These are phyloP conservation scores for Globisporangium spinosum DNA, from an alignment of 352 stramenopile species.

Conservation along the genomic window DNA sequence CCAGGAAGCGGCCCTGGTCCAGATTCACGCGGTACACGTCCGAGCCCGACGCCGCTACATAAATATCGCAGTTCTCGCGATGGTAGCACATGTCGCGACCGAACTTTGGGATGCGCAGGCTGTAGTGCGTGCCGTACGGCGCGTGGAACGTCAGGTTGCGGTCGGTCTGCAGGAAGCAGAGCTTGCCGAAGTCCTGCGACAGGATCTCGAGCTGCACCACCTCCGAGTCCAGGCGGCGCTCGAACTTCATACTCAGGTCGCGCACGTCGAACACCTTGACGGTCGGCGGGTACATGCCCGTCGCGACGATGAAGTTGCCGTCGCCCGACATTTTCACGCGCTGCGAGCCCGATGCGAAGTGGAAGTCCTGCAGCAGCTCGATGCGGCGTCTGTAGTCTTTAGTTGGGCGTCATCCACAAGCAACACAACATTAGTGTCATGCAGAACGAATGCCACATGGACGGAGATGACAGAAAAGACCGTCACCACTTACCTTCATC, in stretches of 20 bases:
- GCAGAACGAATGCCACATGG: too few species aligned
- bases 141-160: constrained; percentile 97
- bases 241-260: constrained; percentile 99
- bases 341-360: constrained; percentile 94
- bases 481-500: constrained; percentile 41
- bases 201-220: constrained; percentile 96
- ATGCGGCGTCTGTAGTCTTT: constrained; percentile 90
- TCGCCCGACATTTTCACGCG: constrained; percentile 93
- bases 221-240: constrained; percentile 95
- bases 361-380: constrained; percentile 99
- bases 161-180: constrained; percentile 95
- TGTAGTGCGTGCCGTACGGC: constrained; percentile 96
- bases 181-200: constrained; percentile 96
- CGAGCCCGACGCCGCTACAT: constrained; percentile 83
- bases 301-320: constrained; percentile 95
- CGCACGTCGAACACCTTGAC: constrained; percentile 94
- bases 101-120: constrained; percentile 96
- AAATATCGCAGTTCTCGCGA: constrained; percentile 94
- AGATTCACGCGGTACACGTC: constrained; percentile 98
- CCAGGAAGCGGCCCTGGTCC: constrained; percentile 95
- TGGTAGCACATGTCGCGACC: constrained; percentile 97
- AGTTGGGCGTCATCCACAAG: not conserved
- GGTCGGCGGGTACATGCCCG: constrained; percentile 95
- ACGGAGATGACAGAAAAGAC: too few species aligned
- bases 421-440: too few species aligned